A percentile compares a stretch with the other conserved stretches of the same genome.
Conservation (phyloP, 257 asterid species). For the Primulina eburnea region DNA sequence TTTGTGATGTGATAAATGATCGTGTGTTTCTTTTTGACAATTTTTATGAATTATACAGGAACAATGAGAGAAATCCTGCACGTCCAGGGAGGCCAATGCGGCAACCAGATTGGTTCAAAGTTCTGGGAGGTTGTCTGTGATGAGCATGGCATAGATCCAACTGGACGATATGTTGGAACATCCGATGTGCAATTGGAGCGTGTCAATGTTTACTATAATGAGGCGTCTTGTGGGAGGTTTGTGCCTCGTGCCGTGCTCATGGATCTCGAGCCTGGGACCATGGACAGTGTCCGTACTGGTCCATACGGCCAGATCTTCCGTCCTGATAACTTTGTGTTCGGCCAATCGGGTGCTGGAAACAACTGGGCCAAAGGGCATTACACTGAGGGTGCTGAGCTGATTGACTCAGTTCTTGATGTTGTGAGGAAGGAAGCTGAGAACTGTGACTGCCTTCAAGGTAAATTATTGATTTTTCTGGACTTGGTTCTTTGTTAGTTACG, state of each 20-base stretch:
- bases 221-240: constrained; percentile 88
- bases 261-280: constrained; percentile 95
- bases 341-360: constrained; percentile 89
- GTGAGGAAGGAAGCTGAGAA: constrained; percentile 85
- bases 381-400: constrained; percentile 89
- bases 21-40: background rate
- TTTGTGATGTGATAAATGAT: constrained; percentile 12
- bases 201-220: constrained; percentile 81
- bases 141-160: constrained; percentile 85
- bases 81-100: constrained; percentile 85
- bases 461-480: constrained; percentile 4
- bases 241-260: constrained; percentile 94
- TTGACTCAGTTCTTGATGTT: constrained; percentile 80
- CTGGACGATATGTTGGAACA: constrained; percentile 77
- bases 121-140: constrained; percentile 93
- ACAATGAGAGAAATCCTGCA: constrained; percentile 95
- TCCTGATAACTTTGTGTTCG: constrained; percentile 80
- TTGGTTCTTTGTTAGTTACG: background rate
- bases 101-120: constrained; percentile 90
- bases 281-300: constrained; percentile 92
- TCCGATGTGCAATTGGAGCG: constrained; percentile 88
- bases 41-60: constrained; percentile 28
- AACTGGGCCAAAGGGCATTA: constrained; percentile 88
- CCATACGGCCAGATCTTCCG: constrained; percentile 82
- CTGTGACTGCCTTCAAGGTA: constrained; percentile 89